A percentile compares a stretch with the other conserved stretches of the same genome.
Evolutionary conservation across 768 basidiomycete species (phyloP).

Genomic region (Amyloporia xantha): DNA sequence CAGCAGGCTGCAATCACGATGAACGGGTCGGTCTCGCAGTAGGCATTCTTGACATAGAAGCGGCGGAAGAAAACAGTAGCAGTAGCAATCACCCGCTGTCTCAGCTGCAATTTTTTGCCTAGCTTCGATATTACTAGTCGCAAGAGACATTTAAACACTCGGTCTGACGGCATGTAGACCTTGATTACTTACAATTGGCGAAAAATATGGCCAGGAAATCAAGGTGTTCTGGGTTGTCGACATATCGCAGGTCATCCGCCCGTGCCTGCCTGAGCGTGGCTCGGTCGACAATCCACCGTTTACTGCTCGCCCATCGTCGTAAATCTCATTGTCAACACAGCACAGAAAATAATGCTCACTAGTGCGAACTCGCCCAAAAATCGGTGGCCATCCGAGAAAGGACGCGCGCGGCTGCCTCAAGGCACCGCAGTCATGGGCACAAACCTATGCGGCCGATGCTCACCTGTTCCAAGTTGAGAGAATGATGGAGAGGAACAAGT

Average conservation of each 20-base stretch:
- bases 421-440: background rate
- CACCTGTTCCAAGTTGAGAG: background rate
- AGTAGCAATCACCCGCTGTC: conserved; percentile 90
- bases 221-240: conserved; percentile 69
- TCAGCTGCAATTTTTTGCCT: conserved; percentile 72
- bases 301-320: conserved; percentile 40
- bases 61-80: conserved; percentile 92
- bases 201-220: conserved; percentile 86
- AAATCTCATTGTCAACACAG: background rate
- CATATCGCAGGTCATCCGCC: conserved; percentile 68
- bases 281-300: conserved; percentile 87
- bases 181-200: conserved; percentile 55
- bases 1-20: conserved; percentile 89
- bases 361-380: conserved; percentile 90
- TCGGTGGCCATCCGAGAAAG: conserved; percentile 65
- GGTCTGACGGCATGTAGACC: conserved; percentile 4
- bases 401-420: background rate
- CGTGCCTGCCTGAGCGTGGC: conserved; percentile 70
- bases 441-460: background rate
- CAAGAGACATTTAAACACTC: background rate
- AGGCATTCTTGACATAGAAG: conserved; percentile 95
- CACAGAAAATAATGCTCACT: conserved; percentile 38
- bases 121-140: conserved; percentile 74
- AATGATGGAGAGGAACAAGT: background rate
- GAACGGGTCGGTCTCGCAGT: conserved; percentile 94